These are phyloP conservation scores for Reutealis trisperma DNA, from an alignment of 345 rosid species.

Conservation along the genomic window DNA sequence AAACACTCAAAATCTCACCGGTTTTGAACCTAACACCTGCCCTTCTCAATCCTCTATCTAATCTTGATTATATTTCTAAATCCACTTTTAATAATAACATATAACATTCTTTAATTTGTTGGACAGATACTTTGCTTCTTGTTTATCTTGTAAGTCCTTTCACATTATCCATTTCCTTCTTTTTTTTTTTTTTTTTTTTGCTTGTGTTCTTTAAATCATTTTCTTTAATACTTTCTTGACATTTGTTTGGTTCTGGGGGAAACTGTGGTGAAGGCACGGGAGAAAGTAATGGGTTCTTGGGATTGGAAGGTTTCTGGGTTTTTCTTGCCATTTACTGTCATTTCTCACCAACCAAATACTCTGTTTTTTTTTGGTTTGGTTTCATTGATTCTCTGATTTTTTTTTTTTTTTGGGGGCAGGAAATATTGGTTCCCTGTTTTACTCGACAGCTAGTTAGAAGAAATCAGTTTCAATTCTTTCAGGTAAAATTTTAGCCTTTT, in stretches of 20 bases:
- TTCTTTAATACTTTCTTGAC: neutral
- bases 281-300: neutral
- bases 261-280: neutral
- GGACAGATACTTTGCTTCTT: neutral
- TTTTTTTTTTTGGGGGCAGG: slow-evolving; percentile 23
- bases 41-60: slow-evolving; percentile 5
- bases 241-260: slow-evolving; percentile 26
- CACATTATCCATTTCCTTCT: slow-evolving; percentile 14
- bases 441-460: slow-evolving; percentile 19
- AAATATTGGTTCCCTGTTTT: slow-evolving; percentile 1
- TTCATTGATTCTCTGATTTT: slow-evolving; percentile 3
- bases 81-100: neutral
- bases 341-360: slow-evolving; percentile 7
- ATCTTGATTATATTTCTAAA: neutral
- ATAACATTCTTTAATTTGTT: slow-evolving; percentile 3
- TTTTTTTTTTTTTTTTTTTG: neutral
- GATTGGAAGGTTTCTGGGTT: slow-evolving; percentile 12
- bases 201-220: neutral
- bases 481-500: slow-evolving; percentile 28
- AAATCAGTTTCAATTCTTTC: slow-evolving; percentile 15
- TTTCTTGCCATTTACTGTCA: slow-evolving; percentile 5
- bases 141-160: slow-evolving; percentile 18
- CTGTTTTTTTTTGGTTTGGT: neutral
- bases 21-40: slow-evolving; percentile 43
- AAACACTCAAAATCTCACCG: slow-evolving; percentile 37